phyloP scores from a whole-genome alignment of 495 filamentous ascomycete genomes.

The Pyronema omphalodes region DNA sequence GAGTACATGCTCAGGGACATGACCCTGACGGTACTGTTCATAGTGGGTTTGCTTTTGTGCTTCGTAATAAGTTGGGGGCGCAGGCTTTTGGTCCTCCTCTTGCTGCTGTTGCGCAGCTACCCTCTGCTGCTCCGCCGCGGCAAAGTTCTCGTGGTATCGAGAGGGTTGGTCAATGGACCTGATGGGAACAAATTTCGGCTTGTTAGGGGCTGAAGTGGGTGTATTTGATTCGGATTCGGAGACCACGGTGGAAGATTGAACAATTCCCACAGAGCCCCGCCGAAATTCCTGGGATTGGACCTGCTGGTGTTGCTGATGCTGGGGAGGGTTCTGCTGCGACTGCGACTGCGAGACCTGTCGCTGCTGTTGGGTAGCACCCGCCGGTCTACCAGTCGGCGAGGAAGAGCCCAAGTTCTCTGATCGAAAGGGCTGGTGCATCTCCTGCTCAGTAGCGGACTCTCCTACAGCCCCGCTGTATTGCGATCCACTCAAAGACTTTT shows the following conservation, averaged over 20 bases:
- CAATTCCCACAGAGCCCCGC: background rate
- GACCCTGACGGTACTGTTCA: background rate
- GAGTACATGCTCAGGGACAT: conserved; percentile 14
- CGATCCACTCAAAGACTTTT: background rate
- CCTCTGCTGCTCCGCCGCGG: background rate
- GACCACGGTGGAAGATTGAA: background rate
- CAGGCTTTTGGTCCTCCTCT: background rate
- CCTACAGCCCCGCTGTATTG: too few relatives aligned
- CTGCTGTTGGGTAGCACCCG: too few relatives aligned
- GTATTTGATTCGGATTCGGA: background rate
- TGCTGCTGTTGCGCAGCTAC: background rate
- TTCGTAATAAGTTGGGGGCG: background rate
- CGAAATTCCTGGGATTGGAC: background rate
- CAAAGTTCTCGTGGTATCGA: conserved; percentile 4
- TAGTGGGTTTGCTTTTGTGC: background rate
- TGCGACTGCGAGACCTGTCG: too few relatives aligned
- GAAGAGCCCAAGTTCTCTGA: too few relatives aligned
- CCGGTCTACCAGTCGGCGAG: too few relatives aligned
- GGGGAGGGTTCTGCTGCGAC: too few relatives aligned
- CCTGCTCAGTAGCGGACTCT: too few relatives aligned
- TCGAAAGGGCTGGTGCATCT: too few relatives aligned
- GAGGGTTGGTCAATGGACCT: conserved; percentile 1
- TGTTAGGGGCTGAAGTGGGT: too few relatives aligned
- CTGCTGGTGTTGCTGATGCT: too few relatives aligned
- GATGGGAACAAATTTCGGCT: conserved; percentile 2